Evolutionary conservation across 2,329 filamentous ascomycete genomes (phyloP).

Genomic region (Chaetomiaceae sp.): DNA sequence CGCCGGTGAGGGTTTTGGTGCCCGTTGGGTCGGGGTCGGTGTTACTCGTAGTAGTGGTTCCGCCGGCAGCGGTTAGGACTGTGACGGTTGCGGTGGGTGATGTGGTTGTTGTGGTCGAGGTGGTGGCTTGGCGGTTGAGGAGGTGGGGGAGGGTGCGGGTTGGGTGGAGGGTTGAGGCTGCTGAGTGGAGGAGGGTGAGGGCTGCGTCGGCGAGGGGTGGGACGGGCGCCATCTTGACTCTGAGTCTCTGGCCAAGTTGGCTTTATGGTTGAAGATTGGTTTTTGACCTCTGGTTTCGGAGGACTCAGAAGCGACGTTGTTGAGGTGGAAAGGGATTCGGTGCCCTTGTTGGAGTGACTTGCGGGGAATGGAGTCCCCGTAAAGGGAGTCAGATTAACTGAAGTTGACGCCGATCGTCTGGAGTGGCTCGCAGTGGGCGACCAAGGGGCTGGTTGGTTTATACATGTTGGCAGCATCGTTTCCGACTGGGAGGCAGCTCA

Average conservation of each 20-base stretch:
- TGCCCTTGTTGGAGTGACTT: too few relatives aligned
- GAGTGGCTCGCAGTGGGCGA: too few relatives aligned
- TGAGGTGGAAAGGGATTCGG: too few relatives aligned
- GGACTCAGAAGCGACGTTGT: too few relatives aligned
- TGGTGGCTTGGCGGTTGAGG: not conserved
- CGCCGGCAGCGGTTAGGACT: not conserved
- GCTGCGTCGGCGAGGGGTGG: not conserved
- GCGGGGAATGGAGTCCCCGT: too few relatives aligned
- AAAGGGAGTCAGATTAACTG: too few relatives aligned
- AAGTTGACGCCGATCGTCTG: not conserved
- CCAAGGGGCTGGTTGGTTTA: not conserved
- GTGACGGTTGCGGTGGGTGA: conserved; percentile 15
- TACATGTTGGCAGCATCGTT: not conserved
- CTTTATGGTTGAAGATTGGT: too few relatives aligned
- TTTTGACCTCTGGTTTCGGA: too few relatives aligned
- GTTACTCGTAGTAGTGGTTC: not conserved
- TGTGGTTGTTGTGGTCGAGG: not conserved
- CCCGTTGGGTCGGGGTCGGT: conserved; percentile 11
- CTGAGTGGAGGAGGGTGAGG: not conserved
- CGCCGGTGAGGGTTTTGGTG: conserved; percentile 37
- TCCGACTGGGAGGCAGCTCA: not conserved
- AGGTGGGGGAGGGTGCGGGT: conserved; percentile 8
- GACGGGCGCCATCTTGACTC: conserved; percentile 13
- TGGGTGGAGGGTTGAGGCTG: not conserved
- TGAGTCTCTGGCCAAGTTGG: too few relatives aligned